Percentiles rank a stretch among this genome's conserved stretches.
These are phyloP conservation scores for Albatrellus ellisii DNA, from an alignment of 768 basidiomycete genomes.

Conservation along the genomic window DNA sequence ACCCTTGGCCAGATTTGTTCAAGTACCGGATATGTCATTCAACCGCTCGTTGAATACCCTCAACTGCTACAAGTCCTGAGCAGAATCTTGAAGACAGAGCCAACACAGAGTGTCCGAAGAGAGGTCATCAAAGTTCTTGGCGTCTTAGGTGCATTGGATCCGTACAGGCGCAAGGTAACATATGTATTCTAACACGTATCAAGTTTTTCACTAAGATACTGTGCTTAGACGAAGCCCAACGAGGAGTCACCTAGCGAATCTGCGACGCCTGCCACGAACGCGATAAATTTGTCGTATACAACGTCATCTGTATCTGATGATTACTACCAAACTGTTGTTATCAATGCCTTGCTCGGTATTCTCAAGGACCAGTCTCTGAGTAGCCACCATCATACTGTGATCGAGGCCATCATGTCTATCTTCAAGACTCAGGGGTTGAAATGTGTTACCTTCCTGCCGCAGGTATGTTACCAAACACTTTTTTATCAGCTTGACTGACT, in stretches of 20 bases:
- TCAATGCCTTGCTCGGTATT: constrained; percentile 76
- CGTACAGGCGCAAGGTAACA: constrained; percentile 82
- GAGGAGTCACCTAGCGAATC: constrained; percentile 39
- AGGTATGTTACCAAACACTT: constrained; percentile 32
- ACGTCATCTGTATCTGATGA: constrained; percentile 69
- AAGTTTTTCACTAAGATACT: background rate
- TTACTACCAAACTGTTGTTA: constrained; percentile 94
- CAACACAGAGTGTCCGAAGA: constrained; percentile 52
- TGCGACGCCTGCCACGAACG: constrained; percentile 42
- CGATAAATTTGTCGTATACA: constrained; percentile 55
- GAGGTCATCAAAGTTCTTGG: constrained; percentile 94
- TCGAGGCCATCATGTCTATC: constrained; percentile 97
- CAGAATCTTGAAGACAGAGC: constrained; percentile 75
- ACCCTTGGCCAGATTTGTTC: constrained; percentile 94
- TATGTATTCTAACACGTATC: background rate
- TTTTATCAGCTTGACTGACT: background rate
- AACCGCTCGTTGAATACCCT: constrained; percentile 84
- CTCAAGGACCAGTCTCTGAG: constrained; percentile 81
- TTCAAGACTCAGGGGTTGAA: constrained; percentile 97
- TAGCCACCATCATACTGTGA: constrained; percentile 82
- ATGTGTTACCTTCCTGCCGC: constrained; percentile 90
- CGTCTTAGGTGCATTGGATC: constrained; percentile 91
- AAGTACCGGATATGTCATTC: constrained; percentile 89
- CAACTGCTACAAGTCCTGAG: constrained; percentile 79
- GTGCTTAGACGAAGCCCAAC: constrained; percentile 37